Percentiles rank a stretch among this genome's conserved stretches.
These are phyloP conservation scores for Chrysoporthe deuterocubensis DNA, from an alignment of 2,329 filamentous ascomycete species.

Conservation along the genomic window DNA sequence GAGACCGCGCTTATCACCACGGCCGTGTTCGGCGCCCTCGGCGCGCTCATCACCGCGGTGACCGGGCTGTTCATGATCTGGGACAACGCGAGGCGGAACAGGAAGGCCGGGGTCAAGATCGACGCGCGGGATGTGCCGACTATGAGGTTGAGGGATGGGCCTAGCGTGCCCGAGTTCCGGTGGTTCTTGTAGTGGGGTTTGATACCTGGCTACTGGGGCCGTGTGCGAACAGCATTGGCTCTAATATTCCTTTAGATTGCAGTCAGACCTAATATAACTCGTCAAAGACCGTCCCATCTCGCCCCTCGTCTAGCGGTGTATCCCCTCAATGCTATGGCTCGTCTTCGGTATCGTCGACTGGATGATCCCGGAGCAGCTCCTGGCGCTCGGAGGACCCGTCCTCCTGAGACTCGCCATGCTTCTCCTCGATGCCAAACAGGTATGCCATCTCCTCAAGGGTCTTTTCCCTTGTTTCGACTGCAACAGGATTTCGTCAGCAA, in stretches of 20 bases:
- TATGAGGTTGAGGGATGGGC: slow-evolving; percentile 58
- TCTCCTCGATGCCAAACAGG: slow-evolving; percentile 34
- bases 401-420: background rate
- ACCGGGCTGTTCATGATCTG: slow-evolving; percentile 67
- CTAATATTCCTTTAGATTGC: background rate
- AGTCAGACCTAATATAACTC: slow-evolving; percentile 13
- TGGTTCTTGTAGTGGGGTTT: slow-evolving; percentile 53
- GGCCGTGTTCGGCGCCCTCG: slow-evolving; percentile 65
- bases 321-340: background rate
- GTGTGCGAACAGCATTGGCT: background rate
- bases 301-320: no score
- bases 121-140: slow-evolving; percentile 62
- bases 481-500: background rate
- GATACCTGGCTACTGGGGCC: background rate
- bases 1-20: slow-evolving; percentile 68
- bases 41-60: slow-evolving; percentile 57
- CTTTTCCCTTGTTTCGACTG: slow-evolving; percentile 33
- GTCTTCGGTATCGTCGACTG: slow-evolving; percentile 5
- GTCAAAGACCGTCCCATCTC: background rate
- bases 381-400: slow-evolving; percentile 19
- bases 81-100: slow-evolving; percentile 66
- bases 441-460: slow-evolving; percentile 36
- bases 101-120: slow-evolving; percentile 56
- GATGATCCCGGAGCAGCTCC: slow-evolving; percentile 16
- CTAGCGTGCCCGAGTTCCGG: slow-evolving; percentile 56